Base-by-base conservation (phyloP, 495 filamentous ascomycete species). In the Alectoria sarmentosa region DNA sequence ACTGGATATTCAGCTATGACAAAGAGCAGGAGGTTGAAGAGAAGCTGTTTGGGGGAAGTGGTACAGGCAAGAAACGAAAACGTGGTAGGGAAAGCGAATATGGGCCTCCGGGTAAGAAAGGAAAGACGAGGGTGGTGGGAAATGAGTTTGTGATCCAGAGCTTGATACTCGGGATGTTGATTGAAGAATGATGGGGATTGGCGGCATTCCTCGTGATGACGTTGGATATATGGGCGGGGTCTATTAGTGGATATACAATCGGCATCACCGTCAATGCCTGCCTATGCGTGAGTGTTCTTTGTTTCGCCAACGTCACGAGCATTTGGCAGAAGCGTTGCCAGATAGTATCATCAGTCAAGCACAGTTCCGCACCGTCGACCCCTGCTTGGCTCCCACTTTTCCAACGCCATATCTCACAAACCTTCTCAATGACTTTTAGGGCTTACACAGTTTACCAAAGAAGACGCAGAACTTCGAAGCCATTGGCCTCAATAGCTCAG, bases 71-170 rank as follows among this genome's bases (percentile, higher is more conserved):
- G 70, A 84, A 84, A 66, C 76, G 82, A 58, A 85, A 82, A 76
- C 74, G 79, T 61, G 76, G 73, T 19, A 82, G 62, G 19, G 63
- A 69, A 23, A 72, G 73, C 30, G 72, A 69, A 10, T 1, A 76
- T 64, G 61, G 69, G 58, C 52, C 60, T 65, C 1, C 44, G 52
- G 68, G 64, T 65, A 70, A 78, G 59, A 70, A 68, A 60, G 81
- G 82, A 68, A 80, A 73, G 69, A 76, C 88, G 44, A 82, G 80
- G 72, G 72, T 90, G 64, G 82, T 96, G 54, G 88, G 87, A 39
- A 90, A 96, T 76, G 92, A 98, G 72, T 85, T 90, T 71, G 84
- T 98, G 38, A 86, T 96, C 63, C 95, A 98, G 78, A 97, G 92
- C 73, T 76, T 98, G 65, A 97, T 98, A 66, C 70, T 96, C 61